A percentile compares a stretch with the other conserved stretches of the same genome.
phyloP scores from a whole-genome alignment of 1,139 yeast species.

The Meyerozyma carpophila region DNA sequence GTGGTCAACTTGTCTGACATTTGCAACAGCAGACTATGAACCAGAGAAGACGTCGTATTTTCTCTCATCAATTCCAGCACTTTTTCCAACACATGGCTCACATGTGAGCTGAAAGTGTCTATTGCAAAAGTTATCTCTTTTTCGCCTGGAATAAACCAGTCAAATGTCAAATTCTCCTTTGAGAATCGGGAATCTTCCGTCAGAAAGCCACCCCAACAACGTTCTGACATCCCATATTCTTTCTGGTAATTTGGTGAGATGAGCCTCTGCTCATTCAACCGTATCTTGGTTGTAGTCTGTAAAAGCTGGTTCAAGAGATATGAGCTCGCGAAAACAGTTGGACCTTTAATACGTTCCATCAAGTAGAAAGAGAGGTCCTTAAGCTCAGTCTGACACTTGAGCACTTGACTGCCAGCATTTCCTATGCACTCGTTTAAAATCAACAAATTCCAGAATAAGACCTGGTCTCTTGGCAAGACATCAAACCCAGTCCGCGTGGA shows the following conservation, averaged over 20 bases:
- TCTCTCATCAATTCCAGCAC: slow-evolving; percentile 35
- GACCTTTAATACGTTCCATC: slow-evolving; percentile 64
- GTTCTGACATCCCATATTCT: slow-evolving; percentile 35
- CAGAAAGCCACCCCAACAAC: slow-evolving; percentile 73
- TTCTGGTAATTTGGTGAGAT: slow-evolving; percentile 36
- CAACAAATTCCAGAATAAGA: slow-evolving; percentile 66
- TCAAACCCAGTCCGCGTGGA: slow-evolving; percentile 63
- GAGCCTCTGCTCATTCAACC: slow-evolving; percentile 50
- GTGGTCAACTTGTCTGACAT: slow-evolving; percentile 23
- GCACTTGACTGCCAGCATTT: slow-evolving; percentile 52
- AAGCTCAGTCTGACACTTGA: slow-evolving; percentile 43
- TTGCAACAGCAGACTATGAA: slow-evolving; percentile 44
- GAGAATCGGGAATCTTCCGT: slow-evolving; percentile 38
- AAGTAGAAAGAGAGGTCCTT: slow-evolving; percentile 45
- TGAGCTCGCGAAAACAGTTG: slow-evolving; percentile 44
- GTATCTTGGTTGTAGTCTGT: slow-evolving; percentile 57
- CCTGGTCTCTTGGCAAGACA: slow-evolving; percentile 70
- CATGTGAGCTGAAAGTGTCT: slow-evolving; percentile 49
- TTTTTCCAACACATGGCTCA: slow-evolving; percentile 36
- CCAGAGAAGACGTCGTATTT: slow-evolving; percentile 16
- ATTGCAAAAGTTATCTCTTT: slow-evolving; percentile 60
- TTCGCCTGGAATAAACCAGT: slow-evolving; percentile 70
- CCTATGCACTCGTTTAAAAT: slow-evolving; percentile 70
- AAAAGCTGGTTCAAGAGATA: slow-evolving; percentile 60
- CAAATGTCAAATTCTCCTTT: slow-evolving; percentile 44